Base-by-base conservation (phyloP, 2,329 filamentous ascomycete species). In the Xylaria sp. region DNA sequence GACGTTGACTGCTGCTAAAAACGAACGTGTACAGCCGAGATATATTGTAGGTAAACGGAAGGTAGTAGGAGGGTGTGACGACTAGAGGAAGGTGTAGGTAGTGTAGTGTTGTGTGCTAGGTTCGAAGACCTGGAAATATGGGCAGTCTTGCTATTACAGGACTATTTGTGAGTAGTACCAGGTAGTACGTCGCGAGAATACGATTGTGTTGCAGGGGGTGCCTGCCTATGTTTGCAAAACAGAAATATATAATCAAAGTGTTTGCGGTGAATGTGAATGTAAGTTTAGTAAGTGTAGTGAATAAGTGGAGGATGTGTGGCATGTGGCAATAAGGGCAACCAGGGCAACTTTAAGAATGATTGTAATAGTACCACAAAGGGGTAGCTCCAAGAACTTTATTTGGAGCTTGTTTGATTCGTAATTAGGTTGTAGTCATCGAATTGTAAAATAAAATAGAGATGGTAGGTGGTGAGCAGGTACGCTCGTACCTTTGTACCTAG, bases 401-500 rank as follows among this genome's bases (percentile, higher is more conserved):
- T 3, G 36, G 8, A 67, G 51, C 30, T 21, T 51, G 5, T 39
- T 30, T 34, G 30, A 14, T 57, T 30, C 14, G 47, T 32, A 67
- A 47, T 50, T 42, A 3, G 21, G 27, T 32, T 47, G 11, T 65
- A 36, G 24, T 53, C 14, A n/a, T 57, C 30, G 19, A 53, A 61
- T 50, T 27, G 21, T 12, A 27, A 7, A 24, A 21, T 11, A 24
- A 30, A 27, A 27, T 27, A 27, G 24, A 27, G 24, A 27, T 27
- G 24, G 24, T 27, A 27, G 24, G 4, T 27, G 24, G 2, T 27
- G 24, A 27, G 24, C 24, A 60, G 53, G 53, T 56, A 65, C 57
- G 9, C 54, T 36, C 4, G 54, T 42, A 34, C 34, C 21, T 60
- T 55, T 32, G 65, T 63, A 68, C 36, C 30, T 61, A 30, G 27